phyloP scores from a whole-genome alignment of 371 early-diverging fungal species.

The Dichotomocladium elegans region DNA sequence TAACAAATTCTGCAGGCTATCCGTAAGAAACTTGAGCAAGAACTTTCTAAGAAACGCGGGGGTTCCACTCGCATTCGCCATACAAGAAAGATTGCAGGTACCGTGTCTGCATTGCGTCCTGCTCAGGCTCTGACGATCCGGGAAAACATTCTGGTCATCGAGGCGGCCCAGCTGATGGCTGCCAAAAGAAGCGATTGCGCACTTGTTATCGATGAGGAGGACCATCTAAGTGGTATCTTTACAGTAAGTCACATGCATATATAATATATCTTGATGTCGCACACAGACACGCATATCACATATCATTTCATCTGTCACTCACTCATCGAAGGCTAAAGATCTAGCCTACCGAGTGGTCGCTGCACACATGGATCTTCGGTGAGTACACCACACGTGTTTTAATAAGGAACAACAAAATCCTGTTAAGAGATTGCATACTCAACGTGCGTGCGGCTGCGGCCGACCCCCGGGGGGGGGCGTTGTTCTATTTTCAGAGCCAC shows the following conservation, averaged over 20 bases:
- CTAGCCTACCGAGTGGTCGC: conserved; percentile 39
- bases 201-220: conserved; percentile 85
- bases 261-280: too few species aligned
- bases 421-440: too few species aligned
- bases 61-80: conserved; percentile 30
- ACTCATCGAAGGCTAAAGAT: conserved; percentile 40
- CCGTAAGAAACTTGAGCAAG: conserved; percentile 71
- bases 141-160: conserved; percentile 83
- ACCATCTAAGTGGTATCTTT: conserved; percentile 91
- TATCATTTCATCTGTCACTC: not conserved
- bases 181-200: conserved; percentile 94
- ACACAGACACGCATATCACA: too few species aligned
- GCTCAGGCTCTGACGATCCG: conserved; percentile 89
- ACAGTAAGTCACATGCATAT: conserved; percentile 62
- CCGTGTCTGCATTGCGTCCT: conserved; percentile 89
- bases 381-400: conserved; percentile 2
- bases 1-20: conserved; percentile 43
- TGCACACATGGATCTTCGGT: conserved; percentile 45
- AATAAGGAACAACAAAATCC: too few species aligned
- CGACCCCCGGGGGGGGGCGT: not conserved
- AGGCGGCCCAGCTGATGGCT: conserved; percentile 96
- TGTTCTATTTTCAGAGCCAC: conserved; percentile 47
- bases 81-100: conserved; percentile 65
- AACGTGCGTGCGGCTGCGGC: not conserved
- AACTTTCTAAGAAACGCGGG: conserved; percentile 60